A percentile compares a stretch with the other conserved stretches of the same genome.
These are phyloP conservation scores for Chaetomium olivaceum DNA, from an alignment of 2,329 filamentous ascomycete genomes.

Conservation along the genomic window DNA sequence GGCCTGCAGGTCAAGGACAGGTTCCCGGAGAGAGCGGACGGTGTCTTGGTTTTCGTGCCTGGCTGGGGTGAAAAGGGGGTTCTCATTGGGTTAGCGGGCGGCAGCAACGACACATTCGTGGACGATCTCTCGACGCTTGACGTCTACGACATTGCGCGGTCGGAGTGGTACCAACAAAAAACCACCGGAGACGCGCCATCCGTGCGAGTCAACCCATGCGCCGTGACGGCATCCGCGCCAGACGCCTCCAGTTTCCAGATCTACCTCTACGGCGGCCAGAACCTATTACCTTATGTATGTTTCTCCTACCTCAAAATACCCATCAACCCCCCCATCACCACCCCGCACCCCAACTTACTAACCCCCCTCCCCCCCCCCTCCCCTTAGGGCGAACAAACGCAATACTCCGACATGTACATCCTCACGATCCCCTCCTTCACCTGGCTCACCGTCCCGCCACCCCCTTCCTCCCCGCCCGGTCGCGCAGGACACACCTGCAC, in stretches of 20 bases:
- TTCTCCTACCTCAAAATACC: no score
- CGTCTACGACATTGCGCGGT: conserved; percentile 73
- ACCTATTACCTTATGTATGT: conserved; percentile 62
- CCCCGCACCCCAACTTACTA: conserved; percentile 4
- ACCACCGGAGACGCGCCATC: conserved; percentile 63
- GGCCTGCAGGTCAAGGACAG: conserved; percentile 65
- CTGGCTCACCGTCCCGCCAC: conserved; percentile 66
- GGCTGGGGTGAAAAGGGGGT: conserved; percentile 72
- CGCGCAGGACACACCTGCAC: conserved; percentile 70
- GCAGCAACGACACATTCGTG: conserved; percentile 68
- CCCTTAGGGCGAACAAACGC: conserved; percentile 48
- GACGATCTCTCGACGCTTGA: conserved; percentile 57
- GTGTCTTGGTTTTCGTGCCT: conserved; percentile 70
- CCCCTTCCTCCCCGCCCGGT: conserved; percentile 55
- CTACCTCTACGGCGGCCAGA: conserved; percentile 77
- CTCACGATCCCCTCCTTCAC: conserved; percentile 71
- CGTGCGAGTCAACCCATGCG: conserved; percentile 71
- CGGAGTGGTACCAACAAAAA: conserved; percentile 72
- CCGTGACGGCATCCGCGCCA: conserved; percentile 66
- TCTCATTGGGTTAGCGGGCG: conserved; percentile 70
- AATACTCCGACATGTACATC: conserved; percentile 75
- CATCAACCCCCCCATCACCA: conserved; percentile 1
- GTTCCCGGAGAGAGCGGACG: conserved; percentile 74
- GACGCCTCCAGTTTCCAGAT: conserved; percentile 76
- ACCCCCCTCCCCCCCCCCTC: not conserved